phyloP scores from a whole-genome alignment of 2,329 filamentous ascomycete species.

The Penicillium nordicum region DNA sequence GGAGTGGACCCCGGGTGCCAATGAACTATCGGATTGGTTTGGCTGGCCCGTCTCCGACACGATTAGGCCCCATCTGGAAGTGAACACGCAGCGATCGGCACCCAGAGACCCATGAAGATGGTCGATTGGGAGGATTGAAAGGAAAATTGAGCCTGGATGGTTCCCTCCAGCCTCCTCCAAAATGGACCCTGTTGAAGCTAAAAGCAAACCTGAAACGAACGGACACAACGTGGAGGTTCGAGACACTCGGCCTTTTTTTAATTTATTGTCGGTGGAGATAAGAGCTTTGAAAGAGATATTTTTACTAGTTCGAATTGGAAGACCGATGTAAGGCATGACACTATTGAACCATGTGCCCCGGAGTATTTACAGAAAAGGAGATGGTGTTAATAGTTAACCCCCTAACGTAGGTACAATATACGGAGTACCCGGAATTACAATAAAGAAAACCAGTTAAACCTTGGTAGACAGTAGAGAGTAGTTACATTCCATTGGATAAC shows the following conservation, averaged over 20 bases:
- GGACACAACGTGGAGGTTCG: neutral
- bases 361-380: neutral
- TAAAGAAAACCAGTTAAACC: neutral
- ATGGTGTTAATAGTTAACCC: neutral
- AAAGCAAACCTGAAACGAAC: constrained; percentile 13
- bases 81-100: constrained; percentile 15
- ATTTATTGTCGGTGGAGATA: neutral
- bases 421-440: neutral
- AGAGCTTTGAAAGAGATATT: neutral
- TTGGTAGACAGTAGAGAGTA: neutral
- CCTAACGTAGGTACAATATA: neutral
- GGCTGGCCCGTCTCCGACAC: constrained; percentile 13
- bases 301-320: neutral
- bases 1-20: constrained; percentile 4
- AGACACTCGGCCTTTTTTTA: neutral
- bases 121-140: neutral
- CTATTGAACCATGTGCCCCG: constrained; percentile 9
- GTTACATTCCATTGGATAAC: neutral
- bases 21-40: constrained; percentile 13
- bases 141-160: neutral
- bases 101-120: neutral
- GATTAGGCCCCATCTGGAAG: constrained; percentile 7
- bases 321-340: neutral
- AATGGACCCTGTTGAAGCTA: neutral
- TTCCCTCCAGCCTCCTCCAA: neutral